Conservation (phyloP, 441 rosid species). For the Syzygium syzygioides region DNA sequence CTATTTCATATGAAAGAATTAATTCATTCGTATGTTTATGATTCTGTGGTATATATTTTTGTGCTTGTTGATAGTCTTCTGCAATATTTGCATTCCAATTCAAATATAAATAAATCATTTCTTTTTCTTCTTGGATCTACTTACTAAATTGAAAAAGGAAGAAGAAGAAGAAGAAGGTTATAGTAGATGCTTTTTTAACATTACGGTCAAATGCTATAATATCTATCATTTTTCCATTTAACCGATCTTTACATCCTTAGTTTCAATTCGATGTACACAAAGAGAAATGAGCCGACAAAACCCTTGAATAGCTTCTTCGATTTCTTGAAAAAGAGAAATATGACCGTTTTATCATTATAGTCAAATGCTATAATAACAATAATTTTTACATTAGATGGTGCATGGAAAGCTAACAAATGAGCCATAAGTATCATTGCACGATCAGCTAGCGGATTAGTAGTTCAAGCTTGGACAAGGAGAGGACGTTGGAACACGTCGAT, state of each 20-base stretch:
- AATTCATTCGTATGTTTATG: background rate
- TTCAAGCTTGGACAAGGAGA: too few species aligned
- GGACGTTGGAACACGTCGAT: too few species aligned
- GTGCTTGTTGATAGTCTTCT: background rate
- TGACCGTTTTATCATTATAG: too few species aligned
- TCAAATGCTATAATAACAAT: too few species aligned
- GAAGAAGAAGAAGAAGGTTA: background rate
- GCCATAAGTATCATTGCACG: too few species aligned
- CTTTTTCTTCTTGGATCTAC: background rate
- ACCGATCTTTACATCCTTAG: background rate
- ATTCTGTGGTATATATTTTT: background rate
- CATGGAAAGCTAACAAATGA: too few species aligned
- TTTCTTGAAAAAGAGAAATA: too few species aligned
- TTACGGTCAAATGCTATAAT: background rate
- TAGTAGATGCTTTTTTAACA: background rate
- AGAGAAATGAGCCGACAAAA: background rate
- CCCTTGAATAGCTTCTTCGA: too few species aligned
- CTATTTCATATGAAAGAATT: background rate
- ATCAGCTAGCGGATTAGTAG: too few species aligned
- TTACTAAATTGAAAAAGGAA: background rate
- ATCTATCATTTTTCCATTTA: background rate
- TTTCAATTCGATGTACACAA: background rate
- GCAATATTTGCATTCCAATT: background rate
- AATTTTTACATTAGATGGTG: too few species aligned
- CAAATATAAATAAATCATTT: background rate